Percentiles rank a stretch among this genome's conserved stretches.
These are phyloP conservation scores for Pichia sp. DNA, from an alignment of 1,139 yeast genomes.

Conservation along the genomic window DNA sequence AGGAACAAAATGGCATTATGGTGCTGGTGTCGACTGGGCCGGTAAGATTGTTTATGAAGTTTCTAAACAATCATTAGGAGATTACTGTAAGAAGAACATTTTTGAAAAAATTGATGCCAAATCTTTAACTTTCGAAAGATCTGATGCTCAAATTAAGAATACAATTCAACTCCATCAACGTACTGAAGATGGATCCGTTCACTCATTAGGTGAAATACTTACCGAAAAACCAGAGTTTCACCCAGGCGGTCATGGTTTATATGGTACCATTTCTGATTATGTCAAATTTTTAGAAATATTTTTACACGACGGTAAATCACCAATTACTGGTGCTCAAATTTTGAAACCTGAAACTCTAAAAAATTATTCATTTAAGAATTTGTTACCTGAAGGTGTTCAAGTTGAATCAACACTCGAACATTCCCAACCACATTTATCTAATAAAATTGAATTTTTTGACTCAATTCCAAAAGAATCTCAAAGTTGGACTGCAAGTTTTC, in stretches of 20 bases:
- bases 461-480: constrained; percentile 3
- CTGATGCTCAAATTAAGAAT: background rate
- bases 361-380: constrained; percentile 8
- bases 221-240: constrained; percentile 4
- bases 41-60: constrained; percentile 10
- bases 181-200: background rate
- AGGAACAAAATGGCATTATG: constrained; percentile 13
- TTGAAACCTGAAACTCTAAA: constrained; percentile 10
- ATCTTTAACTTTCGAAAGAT: constrained; percentile 7
- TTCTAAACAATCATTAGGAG: constrained; percentile 7
- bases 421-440: constrained; percentile 9
- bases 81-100: constrained; percentile 7
- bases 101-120: constrained; percentile 7
- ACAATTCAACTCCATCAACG: constrained; percentile 6
- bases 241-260: constrained; percentile 14
- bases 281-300: constrained; percentile 12
- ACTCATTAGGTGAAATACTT: background rate
- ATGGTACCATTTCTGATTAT: constrained; percentile 9
- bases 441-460: constrained; percentile 4
- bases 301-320: constrained; percentile 10
- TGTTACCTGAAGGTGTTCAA: constrained; percentile 8
- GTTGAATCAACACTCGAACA: constrained; percentile 8
- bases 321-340: constrained; percentile 5
- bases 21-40: constrained; percentile 9
- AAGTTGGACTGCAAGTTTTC: constrained; percentile 14